phyloP scores from a whole-genome alignment of 2,329 filamentous ascomycete genomes.

The Immersiporthe knoxdaviesiana region DNA sequence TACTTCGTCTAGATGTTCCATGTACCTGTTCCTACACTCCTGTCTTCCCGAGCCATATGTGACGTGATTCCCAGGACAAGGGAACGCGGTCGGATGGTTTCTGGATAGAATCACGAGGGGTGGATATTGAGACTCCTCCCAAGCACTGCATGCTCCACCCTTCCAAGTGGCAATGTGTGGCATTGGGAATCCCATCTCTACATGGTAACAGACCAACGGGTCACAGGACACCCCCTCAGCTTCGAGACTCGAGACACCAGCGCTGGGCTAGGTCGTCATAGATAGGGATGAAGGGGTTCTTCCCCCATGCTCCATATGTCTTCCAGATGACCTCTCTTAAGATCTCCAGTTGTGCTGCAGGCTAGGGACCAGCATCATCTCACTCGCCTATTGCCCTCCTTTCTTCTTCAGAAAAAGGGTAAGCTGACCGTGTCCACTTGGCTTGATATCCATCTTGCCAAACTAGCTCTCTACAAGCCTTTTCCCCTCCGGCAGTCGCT shows the following conservation, averaged over 20 bases:
- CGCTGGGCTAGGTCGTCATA: background rate
- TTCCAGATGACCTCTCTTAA: background rate
- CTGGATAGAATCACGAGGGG: background rate
- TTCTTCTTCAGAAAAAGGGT: background rate
- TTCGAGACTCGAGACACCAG: background rate
- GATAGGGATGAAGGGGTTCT: background rate
- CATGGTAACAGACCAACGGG: background rate
- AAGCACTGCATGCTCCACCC: background rate
- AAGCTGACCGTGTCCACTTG: background rate
- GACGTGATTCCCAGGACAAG: background rate
- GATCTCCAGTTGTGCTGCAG: background rate
- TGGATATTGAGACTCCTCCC: background rate
- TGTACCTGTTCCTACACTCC: background rate
- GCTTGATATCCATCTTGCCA: background rate
- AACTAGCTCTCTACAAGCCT: background rate
- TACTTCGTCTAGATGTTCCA: background rate
- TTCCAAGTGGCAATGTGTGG: background rate
- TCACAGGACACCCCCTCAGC: background rate
- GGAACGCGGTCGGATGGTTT: background rate
- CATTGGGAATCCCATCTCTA: background rate
- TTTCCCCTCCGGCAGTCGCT: background rate
- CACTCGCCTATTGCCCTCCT: background rate
- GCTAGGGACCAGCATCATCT: background rate
- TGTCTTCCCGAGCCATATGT: background rate
- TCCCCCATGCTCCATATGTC: background rate